phyloP scores from a whole-genome alignment of 495 filamentous ascomycete species.

The Penicillium pulvis region DNA sequence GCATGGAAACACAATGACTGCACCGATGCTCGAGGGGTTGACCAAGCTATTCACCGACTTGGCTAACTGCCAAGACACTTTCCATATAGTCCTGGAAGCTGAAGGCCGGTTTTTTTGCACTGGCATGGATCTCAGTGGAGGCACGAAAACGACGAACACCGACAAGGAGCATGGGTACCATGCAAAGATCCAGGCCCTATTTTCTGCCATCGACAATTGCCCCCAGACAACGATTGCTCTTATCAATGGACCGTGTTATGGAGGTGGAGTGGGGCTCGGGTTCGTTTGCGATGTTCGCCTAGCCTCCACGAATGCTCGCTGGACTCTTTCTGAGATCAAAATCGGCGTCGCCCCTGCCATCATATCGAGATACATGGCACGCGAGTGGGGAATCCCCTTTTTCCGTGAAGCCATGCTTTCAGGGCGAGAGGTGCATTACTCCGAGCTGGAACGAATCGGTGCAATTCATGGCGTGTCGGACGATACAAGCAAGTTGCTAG shows the following conservation, averaged over 20 bases:
- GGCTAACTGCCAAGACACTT: background rate
- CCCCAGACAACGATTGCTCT: background rate
- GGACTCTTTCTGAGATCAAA: background rate
- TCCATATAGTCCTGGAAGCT: background rate
- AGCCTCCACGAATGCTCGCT: background rate
- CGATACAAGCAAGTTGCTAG: background rate
- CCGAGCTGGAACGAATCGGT: background rate
- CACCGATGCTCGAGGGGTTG: background rate
- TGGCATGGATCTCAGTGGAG: background rate
- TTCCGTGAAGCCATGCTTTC: background rate
- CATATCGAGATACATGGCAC: background rate
- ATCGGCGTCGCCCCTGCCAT: background rate
- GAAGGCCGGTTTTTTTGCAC: background rate
- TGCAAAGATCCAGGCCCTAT: background rate
- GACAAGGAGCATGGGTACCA: background rate
- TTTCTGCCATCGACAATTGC: background rate
- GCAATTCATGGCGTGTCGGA: background rate
- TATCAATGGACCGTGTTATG: background rate
- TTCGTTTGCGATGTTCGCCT: background rate
- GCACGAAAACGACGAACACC: background rate
- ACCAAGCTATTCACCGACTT: background rate
- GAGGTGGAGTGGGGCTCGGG: background rate
- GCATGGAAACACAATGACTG: background rate
- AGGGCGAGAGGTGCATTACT: background rate
- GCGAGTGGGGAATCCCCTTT: background rate